These are phyloP conservation scores for Diplocarpon rosae DNA, from an alignment of 2,329 filamentous ascomycete genomes.

Conservation along the genomic window DNA sequence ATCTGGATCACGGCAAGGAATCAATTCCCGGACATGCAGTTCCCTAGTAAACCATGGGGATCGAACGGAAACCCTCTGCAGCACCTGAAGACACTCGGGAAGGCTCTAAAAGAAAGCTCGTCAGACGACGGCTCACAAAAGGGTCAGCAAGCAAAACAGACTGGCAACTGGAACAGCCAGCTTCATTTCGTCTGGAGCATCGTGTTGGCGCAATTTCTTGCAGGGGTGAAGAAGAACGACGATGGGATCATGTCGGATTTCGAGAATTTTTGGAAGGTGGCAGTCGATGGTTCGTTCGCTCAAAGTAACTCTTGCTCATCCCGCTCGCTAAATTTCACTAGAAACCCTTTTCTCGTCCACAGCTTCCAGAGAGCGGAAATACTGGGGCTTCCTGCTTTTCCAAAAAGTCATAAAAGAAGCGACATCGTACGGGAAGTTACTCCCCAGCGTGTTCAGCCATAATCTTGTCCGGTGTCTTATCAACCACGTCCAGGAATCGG, in stretches of 20 bases:
- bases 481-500: constrained; percentile 69
- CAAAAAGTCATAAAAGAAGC: constrained; percentile 56
- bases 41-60: constrained; percentile 61
- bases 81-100: constrained; percentile 57
- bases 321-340: constrained; percentile 28
- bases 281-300: constrained; percentile 62
- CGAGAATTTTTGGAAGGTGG: constrained; percentile 71
- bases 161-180: constrained; percentile 68
- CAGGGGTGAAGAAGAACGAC: constrained; percentile 24
- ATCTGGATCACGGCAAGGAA: constrained; percentile 69
- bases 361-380: constrained; percentile 81
- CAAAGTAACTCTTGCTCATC: constrained; percentile 11
- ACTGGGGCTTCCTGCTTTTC: constrained; percentile 82
- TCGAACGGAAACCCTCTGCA: constrained; percentile 60
- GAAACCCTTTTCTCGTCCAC: constrained; percentile 73
- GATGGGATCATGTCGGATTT: constrained; percentile 37
- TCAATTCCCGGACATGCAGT: constrained; percentile 50
- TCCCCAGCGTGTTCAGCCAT: constrained; percentile 59
- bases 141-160: constrained; percentile 32
- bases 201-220: constrained; percentile 48
- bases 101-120: constrained; percentile 68
- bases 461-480: constrained; percentile 74
- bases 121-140: constrained; percentile 38
- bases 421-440: constrained; percentile 37
- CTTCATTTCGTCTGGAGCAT: constrained; percentile 83